Base-by-base conservation (phyloP, 805 yeast genomes). In the Saccharomyces eubayanus region DNA sequence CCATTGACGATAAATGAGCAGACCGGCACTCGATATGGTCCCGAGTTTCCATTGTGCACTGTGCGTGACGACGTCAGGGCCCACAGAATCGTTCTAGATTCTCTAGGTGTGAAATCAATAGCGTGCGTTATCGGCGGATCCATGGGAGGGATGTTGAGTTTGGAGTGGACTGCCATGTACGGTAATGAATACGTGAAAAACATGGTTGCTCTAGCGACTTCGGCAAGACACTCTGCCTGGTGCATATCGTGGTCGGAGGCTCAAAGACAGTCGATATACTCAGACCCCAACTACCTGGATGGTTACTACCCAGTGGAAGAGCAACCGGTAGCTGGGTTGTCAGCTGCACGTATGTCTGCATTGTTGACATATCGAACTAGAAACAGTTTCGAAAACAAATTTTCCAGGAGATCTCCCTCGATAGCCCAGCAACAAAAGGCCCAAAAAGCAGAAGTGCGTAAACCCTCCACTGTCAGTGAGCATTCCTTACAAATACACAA, bases 231-330 rank as follows among this genome's bases (percentile, higher is more conserved):
- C 47, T 86, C 96, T 2, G 99, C 99, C 0, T 94, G 99, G 99
- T 94, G 98, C 60, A 94, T 94, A 45, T 88, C 96, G 3, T 94
- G 99, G 99, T 92, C 96, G 52, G 99, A 94, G 67, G 96, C 99
- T 1, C 99, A 94, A 72, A 80, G 99, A 62, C 99, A 94, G 68
- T 84, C 96, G 58, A 89, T 94, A 29, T 94, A 91, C 71, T 85
- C 96, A 11, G 99, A 94, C 68, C 98, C 98, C 9, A 86, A 87
- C 65, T 94, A 90, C 68, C 77, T 80, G 53, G 97, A 91, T 64
- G 99, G 99, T 1, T 90, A 88, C 70, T 92, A 89, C 66, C 72
- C 82, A 11, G 73, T 79, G 31, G 78, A 79, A n/a, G 89, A 85
- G 53, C 95, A 90, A 4, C 99, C 99, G 2, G 75, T 74, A 27